Evolutionary conservation across 2,329 filamentous ascomycete genomes (phyloP).

Genomic region (Alternaria panax): DNA sequence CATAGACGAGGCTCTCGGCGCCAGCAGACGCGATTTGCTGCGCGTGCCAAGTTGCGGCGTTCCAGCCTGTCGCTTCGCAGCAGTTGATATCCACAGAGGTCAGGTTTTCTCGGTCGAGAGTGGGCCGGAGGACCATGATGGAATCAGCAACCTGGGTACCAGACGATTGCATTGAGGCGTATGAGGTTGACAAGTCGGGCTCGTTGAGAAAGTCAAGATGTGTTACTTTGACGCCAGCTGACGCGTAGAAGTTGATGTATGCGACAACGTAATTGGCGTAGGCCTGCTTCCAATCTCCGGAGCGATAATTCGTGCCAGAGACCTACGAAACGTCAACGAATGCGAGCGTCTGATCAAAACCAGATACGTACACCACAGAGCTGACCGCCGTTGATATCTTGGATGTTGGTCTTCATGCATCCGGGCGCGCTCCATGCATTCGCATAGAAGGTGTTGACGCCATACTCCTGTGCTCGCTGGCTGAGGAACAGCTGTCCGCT

Average conservation of each 20-base stretch:
- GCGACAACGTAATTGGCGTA: slow-evolving; percentile 59
- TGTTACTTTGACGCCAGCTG: slow-evolving; percentile 51
- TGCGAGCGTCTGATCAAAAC: no score
- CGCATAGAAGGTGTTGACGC: slow-evolving; percentile 57
- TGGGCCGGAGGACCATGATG: slow-evolving; percentile 55
- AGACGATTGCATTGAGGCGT: slow-evolving; percentile 54
- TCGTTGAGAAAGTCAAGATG: slow-evolving; percentile 58
- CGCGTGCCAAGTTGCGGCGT: no score
- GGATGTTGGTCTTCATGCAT: slow-evolving; percentile 61
- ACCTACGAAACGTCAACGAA: no score
- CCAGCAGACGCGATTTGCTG: no score
- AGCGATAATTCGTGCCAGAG: slow-evolving; percentile 50
- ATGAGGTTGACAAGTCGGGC: slow-evolving; percentile 49
- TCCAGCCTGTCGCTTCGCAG: slow-evolving; percentile 57
- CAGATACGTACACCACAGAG: slow-evolving; percentile 59
- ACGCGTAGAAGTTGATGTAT: slow-evolving; percentile 55
- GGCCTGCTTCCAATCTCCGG: slow-evolving; percentile 58
- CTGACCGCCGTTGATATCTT: slow-evolving; percentile 56
- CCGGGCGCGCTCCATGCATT: slow-evolving; percentile 61
- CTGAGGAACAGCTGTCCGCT: slow-evolving; percentile 61
- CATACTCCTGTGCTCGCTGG: slow-evolving; percentile 56
- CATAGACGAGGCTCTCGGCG: no score
- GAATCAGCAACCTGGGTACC: slow-evolving; percentile 60
- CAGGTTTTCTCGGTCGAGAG: slow-evolving; percentile 49
- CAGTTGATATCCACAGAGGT: slow-evolving; percentile 51